Conservation (phyloP, 2,329 filamentous ascomycete species). For the Pyrenophora seminiperda region DNA sequence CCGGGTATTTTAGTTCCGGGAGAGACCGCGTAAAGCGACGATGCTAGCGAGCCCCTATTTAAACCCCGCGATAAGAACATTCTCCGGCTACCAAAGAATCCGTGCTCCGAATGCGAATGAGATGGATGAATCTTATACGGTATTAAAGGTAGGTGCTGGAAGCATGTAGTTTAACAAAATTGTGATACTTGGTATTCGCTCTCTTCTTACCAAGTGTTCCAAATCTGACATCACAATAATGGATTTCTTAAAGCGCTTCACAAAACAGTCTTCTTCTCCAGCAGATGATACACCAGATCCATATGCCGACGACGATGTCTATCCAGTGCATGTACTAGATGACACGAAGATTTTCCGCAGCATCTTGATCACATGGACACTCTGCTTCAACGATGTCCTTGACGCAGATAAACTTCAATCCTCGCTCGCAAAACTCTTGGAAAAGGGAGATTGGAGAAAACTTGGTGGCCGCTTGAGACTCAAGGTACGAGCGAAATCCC, state of each 20-base stretch:
- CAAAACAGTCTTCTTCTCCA: not conserved
- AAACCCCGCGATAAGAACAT: not conserved
- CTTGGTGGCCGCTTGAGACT: conserved; percentile 53
- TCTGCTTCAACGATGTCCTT: conserved; percentile 56
- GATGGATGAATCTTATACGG: not conserved
- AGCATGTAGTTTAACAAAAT: not conserved
- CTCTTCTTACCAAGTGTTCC: not conserved
- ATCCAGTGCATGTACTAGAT: conserved; percentile 27
- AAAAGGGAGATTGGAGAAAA: conserved; percentile 54
- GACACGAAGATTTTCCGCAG: conserved; percentile 21
- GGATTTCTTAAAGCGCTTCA: not conserved
- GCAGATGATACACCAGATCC: not conserved
- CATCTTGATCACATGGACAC: conserved; percentile 31
- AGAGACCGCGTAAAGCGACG: no score
- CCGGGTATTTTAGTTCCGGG: no score
- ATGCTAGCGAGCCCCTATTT: not conserved
- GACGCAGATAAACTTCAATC: conserved; percentile 48
- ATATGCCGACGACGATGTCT: conserved; percentile 19
- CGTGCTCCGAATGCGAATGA: not conserved
- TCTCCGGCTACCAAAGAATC: not conserved
- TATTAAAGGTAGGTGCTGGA: not conserved
- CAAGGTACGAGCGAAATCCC: conserved; percentile 40
- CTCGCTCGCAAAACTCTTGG: conserved; percentile 47
- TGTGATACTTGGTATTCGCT: not conserved
- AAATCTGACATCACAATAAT: not conserved